Base-by-base conservation (phyloP, 129 eudicot species). In the Arctium minus region DNA sequence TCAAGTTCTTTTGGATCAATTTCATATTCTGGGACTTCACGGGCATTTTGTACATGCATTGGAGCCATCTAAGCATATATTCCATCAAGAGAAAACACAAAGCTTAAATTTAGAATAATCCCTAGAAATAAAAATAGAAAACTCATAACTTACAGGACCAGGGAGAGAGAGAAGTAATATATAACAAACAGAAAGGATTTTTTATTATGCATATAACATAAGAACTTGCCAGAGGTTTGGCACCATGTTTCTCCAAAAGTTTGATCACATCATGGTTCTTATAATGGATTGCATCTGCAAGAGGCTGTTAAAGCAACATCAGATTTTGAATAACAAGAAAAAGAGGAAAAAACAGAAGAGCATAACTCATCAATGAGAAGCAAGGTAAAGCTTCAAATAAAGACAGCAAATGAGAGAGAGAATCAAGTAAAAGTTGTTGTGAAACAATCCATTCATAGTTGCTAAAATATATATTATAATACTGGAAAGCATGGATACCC, bases 271-370 rank as follows among this genome's bases (percentile, higher is more conserved):
- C 86, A 53, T 90, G 94, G 75, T 90, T 88, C 72, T 90, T 87
- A 80, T 92, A 92, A 82, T 90, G 92, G 72, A 88, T 84, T 73
- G 97, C 94, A 89, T 92, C 94, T 90, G 92, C 94, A 83, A 92
- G 92, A 76, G 97, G 94, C 97, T 92, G 89, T 82, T 79, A 71
- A 78, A 73, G 83, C 67, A 84, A 83, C 78, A 27, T 80, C 72
- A 71, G 68, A 60, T n/a, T 60, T 60, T 17, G 68, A 60, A 60
- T 60, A 60, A 60, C 68, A 60, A 60, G 62, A 9, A 46, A 46
- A 46, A 10, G 56, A 46, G 10, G 68, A n/a, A 60, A 60, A 17
- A 17, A n/a, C 9, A 60, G 68, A 60, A 60, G 68, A n/a, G 68
- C 68, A 60, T 17, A 60, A 60, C 29, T 60, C 68, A n/a, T 60